Evolutionary conservation across 345 rosid species (phyloP).

Genomic region (Syzygium oleosum): DNA sequence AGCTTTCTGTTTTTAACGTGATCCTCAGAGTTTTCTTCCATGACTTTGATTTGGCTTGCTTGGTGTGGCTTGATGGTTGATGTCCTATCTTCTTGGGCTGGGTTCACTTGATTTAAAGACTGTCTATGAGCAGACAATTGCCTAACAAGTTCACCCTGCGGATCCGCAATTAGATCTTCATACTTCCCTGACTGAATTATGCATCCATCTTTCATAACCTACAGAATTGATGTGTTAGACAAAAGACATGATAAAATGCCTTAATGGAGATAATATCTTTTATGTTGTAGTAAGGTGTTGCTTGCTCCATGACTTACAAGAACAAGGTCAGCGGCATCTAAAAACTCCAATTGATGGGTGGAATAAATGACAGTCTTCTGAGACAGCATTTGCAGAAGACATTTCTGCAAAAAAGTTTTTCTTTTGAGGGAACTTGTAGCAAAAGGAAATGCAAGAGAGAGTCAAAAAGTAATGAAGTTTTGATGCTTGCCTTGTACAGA

Average conservation of each 20-base stretch:
- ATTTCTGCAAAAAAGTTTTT: slow-evolving; percentile 32
- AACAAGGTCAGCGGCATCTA: slow-evolving; percentile 55
- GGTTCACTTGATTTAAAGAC: slow-evolving; percentile 48
- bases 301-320: slow-evolving; percentile 21
- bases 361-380: slow-evolving; percentile 52
- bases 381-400: slow-evolving; percentile 39
- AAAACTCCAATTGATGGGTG: slow-evolving; percentile 61
- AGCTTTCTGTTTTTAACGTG: slow-evolving; percentile 7
- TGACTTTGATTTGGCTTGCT: slow-evolving; percentile 27
- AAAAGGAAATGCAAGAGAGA: neutral
- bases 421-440: neutral
- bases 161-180: slow-evolving; percentile 39
- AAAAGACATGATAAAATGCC: neutral
- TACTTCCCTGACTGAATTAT: slow-evolving; percentile 58
- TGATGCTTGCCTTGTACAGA: slow-evolving; percentile 18
- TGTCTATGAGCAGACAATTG: slow-evolving; percentile 61
- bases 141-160: slow-evolving; percentile 51
- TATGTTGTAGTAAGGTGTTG: neutral
- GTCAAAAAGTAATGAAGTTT: neutral
- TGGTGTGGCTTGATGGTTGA: slow-evolving; percentile 3
- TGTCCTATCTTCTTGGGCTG: slow-evolving; percentile 4
- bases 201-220: slow-evolving; percentile 61
- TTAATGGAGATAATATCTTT: neutral
- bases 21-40: slow-evolving; percentile 20
- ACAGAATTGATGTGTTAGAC: neutral